Conservation (phyloP, 2,329 filamentous ascomycete genomes). For the Colletotrichum lindemuthianum region DNA sequence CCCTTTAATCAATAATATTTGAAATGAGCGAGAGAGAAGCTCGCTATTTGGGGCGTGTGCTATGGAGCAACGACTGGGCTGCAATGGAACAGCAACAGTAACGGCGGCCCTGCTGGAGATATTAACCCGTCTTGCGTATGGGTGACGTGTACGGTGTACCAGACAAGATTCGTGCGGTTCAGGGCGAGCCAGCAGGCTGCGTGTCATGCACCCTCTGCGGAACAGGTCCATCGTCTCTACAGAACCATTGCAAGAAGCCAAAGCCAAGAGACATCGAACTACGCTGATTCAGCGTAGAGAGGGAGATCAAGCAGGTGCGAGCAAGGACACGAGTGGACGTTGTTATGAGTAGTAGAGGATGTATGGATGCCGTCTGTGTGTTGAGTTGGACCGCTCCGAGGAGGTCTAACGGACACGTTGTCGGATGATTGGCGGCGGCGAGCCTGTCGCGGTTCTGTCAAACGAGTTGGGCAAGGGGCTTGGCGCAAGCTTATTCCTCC, state of each 20-base stretch:
- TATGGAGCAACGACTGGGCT: too few species aligned
- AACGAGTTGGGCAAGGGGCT: slow-evolving; percentile 16
- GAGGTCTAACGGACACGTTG: slow-evolving; percentile 37
- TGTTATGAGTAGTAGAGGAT: background rate
- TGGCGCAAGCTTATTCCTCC: slow-evolving; percentile 28
- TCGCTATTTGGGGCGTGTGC: too few species aligned
- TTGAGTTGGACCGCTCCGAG: slow-evolving; percentile 23
- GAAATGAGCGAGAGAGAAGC: too few species aligned
- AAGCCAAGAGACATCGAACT: background rate
- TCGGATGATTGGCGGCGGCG: slow-evolving; percentile 35
- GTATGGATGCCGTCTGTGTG: slow-evolving; percentile 3
- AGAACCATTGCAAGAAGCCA: background rate
- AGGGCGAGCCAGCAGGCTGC: slow-evolving; percentile 5
- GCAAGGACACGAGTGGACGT: background rate
- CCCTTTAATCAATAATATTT: too few species aligned
- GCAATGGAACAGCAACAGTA: too few species aligned
- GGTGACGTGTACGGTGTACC: too few species aligned
- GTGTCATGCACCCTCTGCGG: slow-evolving; percentile 6
- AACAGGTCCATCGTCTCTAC: slow-evolving; percentile 1
- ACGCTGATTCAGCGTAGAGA: slow-evolving; percentile 1
- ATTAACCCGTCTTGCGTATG: too few species aligned
- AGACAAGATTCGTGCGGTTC: slow-evolving; percentile 13
- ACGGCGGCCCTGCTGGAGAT: too few species aligned
- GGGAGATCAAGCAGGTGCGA: background rate
- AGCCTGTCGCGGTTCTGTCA: slow-evolving; percentile 18